Base-by-base conservation (phyloP, 352 stramenopile genomes). In the Globisporangium viniferum region DNA sequence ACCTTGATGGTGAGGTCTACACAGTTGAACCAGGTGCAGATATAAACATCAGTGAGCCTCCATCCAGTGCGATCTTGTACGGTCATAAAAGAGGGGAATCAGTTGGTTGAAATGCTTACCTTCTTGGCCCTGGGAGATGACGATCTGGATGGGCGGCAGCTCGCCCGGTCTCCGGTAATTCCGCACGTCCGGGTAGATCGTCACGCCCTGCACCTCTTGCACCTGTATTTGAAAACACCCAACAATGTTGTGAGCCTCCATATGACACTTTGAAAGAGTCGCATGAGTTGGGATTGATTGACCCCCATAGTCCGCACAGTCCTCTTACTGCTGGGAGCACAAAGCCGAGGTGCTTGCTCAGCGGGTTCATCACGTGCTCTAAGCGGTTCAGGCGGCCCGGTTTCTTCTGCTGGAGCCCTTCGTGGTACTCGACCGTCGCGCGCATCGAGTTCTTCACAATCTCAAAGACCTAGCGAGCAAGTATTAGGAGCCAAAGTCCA, bases 361-460 rank as follows among this genome's bases (percentile, higher is more conserved):
- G 73, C 8, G 77, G 79, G 53, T 92, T 86, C 84, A 94, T 94
- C 27, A 89, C 80, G 57, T 79, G 80, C 64, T 85, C 68, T 41
- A 89, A 76, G 39, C 77, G 73, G 61, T 91, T 89, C 14, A 90
- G 46, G 4, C 72, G 76, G 0, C 79, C 73, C 8, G 70, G 68
- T 64, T 76, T 75, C 51, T 80, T 74, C 15, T 67, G 73, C 35
- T 71, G 66, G 1, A 74, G 68, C n/a, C 96, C 86, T 15, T 89
- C 88, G 69, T 99, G 95, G 73, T 92, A 87, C 76, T 99, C 97
- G 31, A 98, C 86, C 2, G 97, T 99, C 7, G 98, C 97, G 55
- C 97, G 86, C 97, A 99, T 99, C 36, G 90, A 91, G 76, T 99
- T 99, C 80, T 99, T 99, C 36, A 99, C 78, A 5, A 99, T 76